Evolutionary conservation across 2,329 filamentous ascomycete genomes (phyloP), one percentile per base, ranked within the genome.

Genomic region (Aspergillus ruber): DNA sequence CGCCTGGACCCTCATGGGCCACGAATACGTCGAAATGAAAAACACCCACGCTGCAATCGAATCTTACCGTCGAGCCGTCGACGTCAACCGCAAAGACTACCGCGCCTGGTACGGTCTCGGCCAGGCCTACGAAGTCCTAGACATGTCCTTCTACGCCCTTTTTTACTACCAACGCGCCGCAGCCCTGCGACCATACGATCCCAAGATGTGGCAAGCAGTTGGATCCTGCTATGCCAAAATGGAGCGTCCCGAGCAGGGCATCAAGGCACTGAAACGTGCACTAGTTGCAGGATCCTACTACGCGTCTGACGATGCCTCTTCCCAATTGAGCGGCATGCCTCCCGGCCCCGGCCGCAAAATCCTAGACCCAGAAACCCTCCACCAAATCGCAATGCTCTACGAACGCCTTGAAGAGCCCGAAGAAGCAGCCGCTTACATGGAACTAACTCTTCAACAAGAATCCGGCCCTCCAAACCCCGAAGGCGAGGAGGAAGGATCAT

Each of bases 81-180:
- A 98, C 60, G 88, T 93, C 57, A 97, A 98, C 62, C 83, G 91
- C 29, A 88, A 93, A 58, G 93, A 98, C 66, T 97, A 97, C 66
- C 86, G 93, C 48, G 93, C 93, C 3, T 98, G 93, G 93, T 97
- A 98, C 64, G 93, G 93, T 29, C 77, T 98, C 0, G 93, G 93
- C 1, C 91, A 97, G 66, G 94, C 93, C 1, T 98, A 98, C 62
- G 93, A 98, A 67, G 87, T 98, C 57, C 80, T 98, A 7, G 93
- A 98, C 69, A 96, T 96, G 89, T 88, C 95, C 63, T 90, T 90
- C 39, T 98, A 98, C 66, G 90, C 91, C 1, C 73, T 98, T 0
- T 97, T 93, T 80, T 98, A 98, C 70, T 96, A 95, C 73, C 94
- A 97, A 64, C 89, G 93, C 48, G 93, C 93, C 0, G 91, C 91